Percentiles rank a stretch among this genome's conserved stretches.
Conservation (phyloP, 1,284 basidiomycete genomes). For the Leccinum variabile region DNA sequence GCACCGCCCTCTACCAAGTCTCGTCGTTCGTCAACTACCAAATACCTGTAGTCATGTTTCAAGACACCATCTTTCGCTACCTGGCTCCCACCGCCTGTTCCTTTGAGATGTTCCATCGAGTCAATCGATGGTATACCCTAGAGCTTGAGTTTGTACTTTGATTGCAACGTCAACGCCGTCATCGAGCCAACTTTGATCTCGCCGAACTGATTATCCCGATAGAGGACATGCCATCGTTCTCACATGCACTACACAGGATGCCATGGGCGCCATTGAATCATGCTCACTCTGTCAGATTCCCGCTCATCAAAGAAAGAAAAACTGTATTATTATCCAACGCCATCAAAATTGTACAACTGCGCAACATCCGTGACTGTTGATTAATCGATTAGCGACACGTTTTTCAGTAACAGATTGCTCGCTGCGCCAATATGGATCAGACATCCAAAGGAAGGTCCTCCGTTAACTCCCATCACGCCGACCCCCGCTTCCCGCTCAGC, state of each 20-base stretch:
- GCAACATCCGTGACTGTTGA: conserved; percentile 6
- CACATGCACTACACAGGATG: background rate
- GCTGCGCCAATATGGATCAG: conserved; percentile 48
- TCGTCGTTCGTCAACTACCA: conserved; percentile 8
- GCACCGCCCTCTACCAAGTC: conserved; percentile 8
- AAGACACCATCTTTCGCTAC: background rate
- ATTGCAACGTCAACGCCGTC: conserved; percentile 7
- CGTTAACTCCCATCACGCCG: conserved; percentile 52
- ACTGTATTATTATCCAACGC: conserved; percentile 7
- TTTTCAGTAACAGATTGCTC: background rate
- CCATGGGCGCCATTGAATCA: background rate
- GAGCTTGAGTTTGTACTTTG: conserved; percentile 1
- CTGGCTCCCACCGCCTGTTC: no score
- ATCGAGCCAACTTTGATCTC: background rate
- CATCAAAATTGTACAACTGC: conserved; percentile 1
- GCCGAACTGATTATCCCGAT: no score
- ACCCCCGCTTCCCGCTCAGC: conserved; percentile 66
- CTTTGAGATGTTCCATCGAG: background rate
- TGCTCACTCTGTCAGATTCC: background rate
- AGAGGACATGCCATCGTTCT: background rate
- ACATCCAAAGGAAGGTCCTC: conserved; percentile 76
- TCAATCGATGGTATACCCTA: background rate
- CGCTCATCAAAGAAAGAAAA: background rate
- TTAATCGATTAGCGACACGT: conserved; percentile 17
- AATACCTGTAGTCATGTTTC: conserved; percentile 1